Conservation (phyloP, 2,329 filamentous ascomycete species). For the Aspergillus nomiae region DNA sequence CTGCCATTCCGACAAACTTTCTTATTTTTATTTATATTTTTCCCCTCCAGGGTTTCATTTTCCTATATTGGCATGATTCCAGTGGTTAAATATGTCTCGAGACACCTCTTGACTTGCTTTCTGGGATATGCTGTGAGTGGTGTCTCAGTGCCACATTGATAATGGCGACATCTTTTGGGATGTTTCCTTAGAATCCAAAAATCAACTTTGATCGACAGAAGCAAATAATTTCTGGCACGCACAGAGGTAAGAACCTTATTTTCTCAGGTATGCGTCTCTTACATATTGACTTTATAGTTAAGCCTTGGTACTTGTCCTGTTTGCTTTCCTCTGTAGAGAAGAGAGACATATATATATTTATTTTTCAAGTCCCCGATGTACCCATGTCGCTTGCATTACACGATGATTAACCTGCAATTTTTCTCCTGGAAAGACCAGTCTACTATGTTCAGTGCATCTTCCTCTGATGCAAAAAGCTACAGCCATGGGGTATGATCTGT, state of each 20-base stretch:
- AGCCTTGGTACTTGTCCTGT: not conserved
- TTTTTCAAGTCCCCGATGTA: not conserved
- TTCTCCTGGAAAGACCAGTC: slow-evolving; percentile 34
- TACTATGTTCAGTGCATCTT: slow-evolving; percentile 30
- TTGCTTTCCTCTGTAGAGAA: not conserved
- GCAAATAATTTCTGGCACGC: not conserved
- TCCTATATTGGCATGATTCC: not conserved
- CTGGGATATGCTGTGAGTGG: not conserved
- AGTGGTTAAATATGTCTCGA: not conserved
- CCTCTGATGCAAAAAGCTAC: slow-evolving; percentile 35
- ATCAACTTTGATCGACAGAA: not conserved
- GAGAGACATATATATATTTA: not conserved
- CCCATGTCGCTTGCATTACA: slow-evolving; percentile 10
- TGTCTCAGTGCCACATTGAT: not conserved
- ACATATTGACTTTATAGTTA: not conserved
- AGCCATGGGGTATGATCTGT: slow-evolving; percentile 29
- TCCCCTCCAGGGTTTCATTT: not conserved
- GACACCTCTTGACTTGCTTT: not conserved
- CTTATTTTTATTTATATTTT: not conserved
- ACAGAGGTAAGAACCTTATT: not conserved
- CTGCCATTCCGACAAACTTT: not conserved
- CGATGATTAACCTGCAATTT: slow-evolving; percentile 32
- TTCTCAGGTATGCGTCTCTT: not conserved
- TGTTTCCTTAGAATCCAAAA: not conserved
- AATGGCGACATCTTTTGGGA: not conserved